A percentile compares a stretch with the other conserved stretches of the same genome.
Evolutionary conservation across 169 alveolate species (phyloP).

Genomic region (Plasmodium malariae): DNA sequence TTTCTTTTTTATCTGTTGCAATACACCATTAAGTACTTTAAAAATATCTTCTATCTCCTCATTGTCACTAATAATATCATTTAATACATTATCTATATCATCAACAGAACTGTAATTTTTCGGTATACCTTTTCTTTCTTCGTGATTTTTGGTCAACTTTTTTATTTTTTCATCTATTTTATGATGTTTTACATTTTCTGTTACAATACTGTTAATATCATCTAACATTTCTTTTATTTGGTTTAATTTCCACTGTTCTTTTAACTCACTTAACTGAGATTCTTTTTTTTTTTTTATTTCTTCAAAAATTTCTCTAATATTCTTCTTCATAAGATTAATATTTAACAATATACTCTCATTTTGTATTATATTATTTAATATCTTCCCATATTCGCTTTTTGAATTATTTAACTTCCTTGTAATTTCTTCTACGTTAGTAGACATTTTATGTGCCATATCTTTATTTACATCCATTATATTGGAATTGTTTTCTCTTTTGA

Average conservation of each 20-base stretch:
- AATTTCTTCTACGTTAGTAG: background rate
- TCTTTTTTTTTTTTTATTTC: background rate
- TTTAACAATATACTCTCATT: constrained; percentile 1
- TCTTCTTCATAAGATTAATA: background rate
- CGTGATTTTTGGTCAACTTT: background rate
- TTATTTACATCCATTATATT: constrained; percentile 10
- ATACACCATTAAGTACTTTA: background rate
- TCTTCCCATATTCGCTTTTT: constrained; percentile 6
- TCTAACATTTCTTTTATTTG: constrained; percentile 10
- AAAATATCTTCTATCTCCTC: background rate
- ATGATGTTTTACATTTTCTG: background rate
- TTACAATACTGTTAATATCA: background rate
- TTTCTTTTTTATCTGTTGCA: background rate
- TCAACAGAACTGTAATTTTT: background rate
- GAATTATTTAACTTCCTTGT: constrained; percentile 1
- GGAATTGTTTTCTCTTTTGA: constrained; percentile 12
- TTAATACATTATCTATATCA: constrained; percentile 1
- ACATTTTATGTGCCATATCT: background rate
- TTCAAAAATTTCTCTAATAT: constrained; percentile 4
- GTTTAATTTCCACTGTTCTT: background rate
- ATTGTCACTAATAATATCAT: background rate
- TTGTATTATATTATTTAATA: background rate
- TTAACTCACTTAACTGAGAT: background rate
- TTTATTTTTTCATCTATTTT: background rate
- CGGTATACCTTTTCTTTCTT: background rate